Evolutionary conservation across 2,329 filamentous ascomycete genomes (phyloP).

Genomic region (Microsporum canis): DNA sequence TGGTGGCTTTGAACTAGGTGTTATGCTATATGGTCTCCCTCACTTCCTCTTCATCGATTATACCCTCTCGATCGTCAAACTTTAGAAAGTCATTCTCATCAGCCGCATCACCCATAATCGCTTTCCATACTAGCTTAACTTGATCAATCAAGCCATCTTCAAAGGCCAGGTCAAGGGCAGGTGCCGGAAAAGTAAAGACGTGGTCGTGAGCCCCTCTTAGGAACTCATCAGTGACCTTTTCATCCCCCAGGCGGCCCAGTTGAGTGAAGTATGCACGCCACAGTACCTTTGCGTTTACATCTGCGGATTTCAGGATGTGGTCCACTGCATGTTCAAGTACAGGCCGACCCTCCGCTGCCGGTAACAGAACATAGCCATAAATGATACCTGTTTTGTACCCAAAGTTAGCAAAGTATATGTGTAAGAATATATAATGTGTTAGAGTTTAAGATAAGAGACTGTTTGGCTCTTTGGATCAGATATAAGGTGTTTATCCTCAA

Average conservation of each 20-base stretch:
- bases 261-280: constrained; percentile 47
- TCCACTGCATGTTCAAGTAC: constrained; percentile 31
- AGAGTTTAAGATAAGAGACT: background rate
- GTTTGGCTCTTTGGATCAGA: background rate
- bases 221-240: constrained; percentile 9
- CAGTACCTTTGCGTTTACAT: constrained; percentile 31
- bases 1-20: background rate
- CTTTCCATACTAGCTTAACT: constrained; percentile 60
- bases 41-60: constrained; percentile 38
- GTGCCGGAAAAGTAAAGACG: constrained; percentile 47
- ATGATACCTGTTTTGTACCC: constrained; percentile 41
- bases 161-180: constrained; percentile 58
- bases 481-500: constrained; percentile 59
- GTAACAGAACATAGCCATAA: constrained; percentile 41
- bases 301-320: constrained; percentile 32
- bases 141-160: constrained; percentile 57
- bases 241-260: constrained; percentile 19
- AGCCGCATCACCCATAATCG: constrained; percentile 44
- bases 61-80: constrained; percentile 63
- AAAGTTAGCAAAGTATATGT: constrained; percentile 12
- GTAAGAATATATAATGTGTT: background rate
- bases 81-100: constrained; percentile 55
- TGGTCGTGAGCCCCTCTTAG: constrained; percentile 28
- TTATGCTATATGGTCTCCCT: background rate
- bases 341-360: constrained; percentile 28